Evolutionary conservation across 2,329 filamentous ascomycete species (phyloP).

Genomic region (Alternaria sp.): DNA sequence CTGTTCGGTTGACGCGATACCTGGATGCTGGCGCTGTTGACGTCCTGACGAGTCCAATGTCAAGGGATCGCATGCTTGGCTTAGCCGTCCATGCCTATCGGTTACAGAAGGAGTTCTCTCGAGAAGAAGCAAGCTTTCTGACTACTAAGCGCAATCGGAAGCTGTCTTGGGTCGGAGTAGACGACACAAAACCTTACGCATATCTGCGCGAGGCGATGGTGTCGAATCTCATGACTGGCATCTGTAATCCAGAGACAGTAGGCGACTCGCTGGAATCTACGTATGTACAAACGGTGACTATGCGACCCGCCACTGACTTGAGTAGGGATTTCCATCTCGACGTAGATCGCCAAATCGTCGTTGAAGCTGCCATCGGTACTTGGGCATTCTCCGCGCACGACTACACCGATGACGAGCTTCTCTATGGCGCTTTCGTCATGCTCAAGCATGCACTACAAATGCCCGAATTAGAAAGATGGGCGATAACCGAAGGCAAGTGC

Average conservation of each 20-base stretch:
- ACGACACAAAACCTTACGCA: slow-evolving; percentile 83
- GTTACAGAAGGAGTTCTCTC: slow-evolving; percentile 75
- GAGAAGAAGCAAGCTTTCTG: slow-evolving; percentile 74
- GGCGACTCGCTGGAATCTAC: slow-evolving; percentile 67
- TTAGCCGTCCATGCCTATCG: slow-evolving; percentile 85
- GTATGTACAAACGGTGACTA: slow-evolving; percentile 50
- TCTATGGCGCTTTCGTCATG: slow-evolving; percentile 85
- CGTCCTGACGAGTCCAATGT: slow-evolving; percentile 80
- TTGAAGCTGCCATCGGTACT: slow-evolving; percentile 72
- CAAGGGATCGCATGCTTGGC: slow-evolving; percentile 73
- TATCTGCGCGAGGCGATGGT: slow-evolving; percentile 95
- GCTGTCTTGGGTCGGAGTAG: slow-evolving; percentile 88
- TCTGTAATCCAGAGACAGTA: slow-evolving; percentile 73
- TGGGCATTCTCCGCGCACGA: slow-evolving; percentile 93
- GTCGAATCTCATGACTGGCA: slow-evolving; percentile 85
- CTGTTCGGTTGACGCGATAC: slow-evolving; percentile 69
- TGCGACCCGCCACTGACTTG: slow-evolving; percentile 22
- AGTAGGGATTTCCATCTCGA: slow-evolving; percentile 69
- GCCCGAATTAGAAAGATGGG: slow-evolving; percentile 81
- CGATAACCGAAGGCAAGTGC: slow-evolving; percentile 74
- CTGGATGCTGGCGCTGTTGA: slow-evolving; percentile 87
- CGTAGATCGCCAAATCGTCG: slow-evolving; percentile 66
- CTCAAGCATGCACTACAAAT: slow-evolving; percentile 84
- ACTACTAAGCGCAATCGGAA: slow-evolving; percentile 78
- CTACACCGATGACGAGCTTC: slow-evolving; percentile 86